Conservation (phyloP, 768 basidiomycete species). For the Tylopilus rubrobrunneus region DNA sequence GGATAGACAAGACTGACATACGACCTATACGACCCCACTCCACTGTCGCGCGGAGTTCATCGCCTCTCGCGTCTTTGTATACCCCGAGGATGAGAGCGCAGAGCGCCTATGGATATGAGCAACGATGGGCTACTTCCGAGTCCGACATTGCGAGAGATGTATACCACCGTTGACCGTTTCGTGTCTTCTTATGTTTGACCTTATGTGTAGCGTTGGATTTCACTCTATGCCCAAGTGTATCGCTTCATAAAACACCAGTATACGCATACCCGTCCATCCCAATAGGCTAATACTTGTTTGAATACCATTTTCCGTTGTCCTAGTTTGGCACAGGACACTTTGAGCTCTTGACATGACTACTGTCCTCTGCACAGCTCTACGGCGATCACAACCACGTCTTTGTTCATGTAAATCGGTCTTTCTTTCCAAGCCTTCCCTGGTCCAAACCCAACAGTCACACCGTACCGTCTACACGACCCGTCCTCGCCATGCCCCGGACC, state of each 20-base stretch:
- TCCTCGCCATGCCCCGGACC: slow-evolving; percentile 9
- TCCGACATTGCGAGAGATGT: slow-evolving; percentile 15
- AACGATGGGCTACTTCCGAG: slow-evolving; percentile 26
- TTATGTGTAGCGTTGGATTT: background rate
- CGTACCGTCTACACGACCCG: slow-evolving; percentile 17
- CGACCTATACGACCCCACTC: background rate
- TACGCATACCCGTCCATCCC: background rate
- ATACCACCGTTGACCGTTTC: slow-evolving; percentile 11
- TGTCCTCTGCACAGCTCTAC: slow-evolving; percentile 4
- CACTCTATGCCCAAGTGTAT: slow-evolving; percentile 10
- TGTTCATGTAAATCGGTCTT: background rate
- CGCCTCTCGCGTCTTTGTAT: slow-evolving; percentile 2
- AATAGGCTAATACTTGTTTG: background rate
- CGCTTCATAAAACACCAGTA: background rate
- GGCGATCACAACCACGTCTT: background rate
- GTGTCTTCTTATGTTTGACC: background rate
- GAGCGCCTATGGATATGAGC: slow-evolving; percentile 3
- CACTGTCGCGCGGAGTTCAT: background rate
- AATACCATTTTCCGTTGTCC: too few species aligned
- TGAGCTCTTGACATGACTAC: background rate
- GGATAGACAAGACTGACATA: slow-evolving; percentile 5
- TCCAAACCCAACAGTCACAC: background rate
- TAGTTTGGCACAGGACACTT: background rate
- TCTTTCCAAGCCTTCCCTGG: background rate
- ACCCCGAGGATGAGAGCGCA: background rate